These are phyloP conservation scores for Fraxinus sp. DNA, from an alignment of 305 asterid genomes.

Conservation along the genomic window DNA sequence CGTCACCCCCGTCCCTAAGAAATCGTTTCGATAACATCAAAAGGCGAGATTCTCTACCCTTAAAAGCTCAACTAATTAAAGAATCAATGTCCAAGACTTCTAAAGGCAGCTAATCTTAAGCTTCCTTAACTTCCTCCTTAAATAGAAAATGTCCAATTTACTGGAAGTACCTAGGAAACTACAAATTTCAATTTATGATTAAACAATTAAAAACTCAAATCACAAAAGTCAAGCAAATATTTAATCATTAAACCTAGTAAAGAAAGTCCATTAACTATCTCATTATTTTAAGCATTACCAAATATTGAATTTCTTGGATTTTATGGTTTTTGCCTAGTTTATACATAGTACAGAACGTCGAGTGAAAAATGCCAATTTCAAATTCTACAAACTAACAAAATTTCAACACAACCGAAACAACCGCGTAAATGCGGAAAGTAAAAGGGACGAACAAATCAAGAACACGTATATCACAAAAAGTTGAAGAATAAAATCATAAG, in stretches of 20 bases:
- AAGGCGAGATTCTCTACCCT: constrained; percentile 18
- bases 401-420: constrained; percentile 18
- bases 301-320: not conserved
- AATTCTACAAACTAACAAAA: not conserved
- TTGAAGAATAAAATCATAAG: not conserved
- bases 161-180: constrained; percentile 56
- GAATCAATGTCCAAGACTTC: not conserved
- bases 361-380: not conserved
- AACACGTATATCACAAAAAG: not conserved
- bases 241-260: not conserved
- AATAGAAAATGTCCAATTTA: constrained; percentile 12
- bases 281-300: not conserved
- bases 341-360: not conserved
- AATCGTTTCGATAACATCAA: constrained; percentile 70
- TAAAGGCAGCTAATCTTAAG: constrained; percentile 28
- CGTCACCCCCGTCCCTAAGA: constrained; percentile 49
- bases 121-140: constrained; percentile 29
- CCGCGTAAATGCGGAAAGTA: constrained; percentile 41
- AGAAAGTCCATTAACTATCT: constrained; percentile 17
- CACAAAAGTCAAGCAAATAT: constrained; percentile 47
- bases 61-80: not conserved
- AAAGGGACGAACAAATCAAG: constrained; percentile 18
- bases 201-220: constrained; percentile 22
- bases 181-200: constrained; percentile 17
- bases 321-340: not conserved